These are phyloP conservation scores for Vicia faba DNA, from an alignment of 306 rosid species.

Conservation along the genomic window DNA sequence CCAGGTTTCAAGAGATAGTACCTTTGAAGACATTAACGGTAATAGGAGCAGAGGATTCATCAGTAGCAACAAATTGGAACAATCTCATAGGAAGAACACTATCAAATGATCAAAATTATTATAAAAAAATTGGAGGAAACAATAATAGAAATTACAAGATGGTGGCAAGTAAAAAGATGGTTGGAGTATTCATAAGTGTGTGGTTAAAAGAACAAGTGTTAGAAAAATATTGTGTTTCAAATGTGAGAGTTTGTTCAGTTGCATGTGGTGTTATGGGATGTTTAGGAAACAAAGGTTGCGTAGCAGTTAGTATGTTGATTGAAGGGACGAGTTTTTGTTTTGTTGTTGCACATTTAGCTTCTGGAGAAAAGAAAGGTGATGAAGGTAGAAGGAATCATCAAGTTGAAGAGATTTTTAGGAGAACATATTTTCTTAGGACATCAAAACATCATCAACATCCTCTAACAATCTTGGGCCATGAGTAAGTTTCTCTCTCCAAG, in stretches of 20 bases:
- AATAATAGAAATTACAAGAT: slow-evolving; percentile 48
- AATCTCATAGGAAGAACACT: slow-evolving; percentile 67
- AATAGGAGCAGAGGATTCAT: slow-evolving; percentile 78
- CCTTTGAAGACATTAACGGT: slow-evolving; percentile 79
- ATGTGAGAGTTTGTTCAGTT: slow-evolving; percentile 81
- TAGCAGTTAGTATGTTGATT: slow-evolving; percentile 81
- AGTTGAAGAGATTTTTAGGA: slow-evolving; percentile 73
- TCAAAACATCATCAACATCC: slow-evolving; percentile 48
- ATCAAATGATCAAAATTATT: slow-evolving; percentile 37
- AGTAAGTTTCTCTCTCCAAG: slow-evolving; percentile 59
- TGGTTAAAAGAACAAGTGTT: slow-evolving; percentile 71
- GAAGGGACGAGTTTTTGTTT: slow-evolving; percentile 97
- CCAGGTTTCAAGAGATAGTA: slow-evolving; percentile 91
- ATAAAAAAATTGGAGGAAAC: slow-evolving; percentile 10
- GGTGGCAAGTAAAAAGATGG: slow-evolving; percentile 93
- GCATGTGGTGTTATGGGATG: slow-evolving; percentile 98
- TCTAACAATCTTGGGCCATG: slow-evolving; percentile 80
- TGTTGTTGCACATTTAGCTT: slow-evolving; percentile 79
- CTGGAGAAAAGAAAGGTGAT: slow-evolving; percentile 91
- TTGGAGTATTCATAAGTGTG: slow-evolving; percentile 84
- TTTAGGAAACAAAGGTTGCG: slow-evolving; percentile 90
- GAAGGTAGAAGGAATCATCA: slow-evolving; percentile 79
- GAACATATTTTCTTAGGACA: slow-evolving; percentile 63
- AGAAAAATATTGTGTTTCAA: slow-evolving; percentile 57
- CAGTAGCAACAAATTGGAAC: slow-evolving; percentile 85